These are phyloP conservation scores for Pseudopediastrum boryanum DNA, from an alignment of 139 green algal genomes.

Conservation along the genomic window DNA sequence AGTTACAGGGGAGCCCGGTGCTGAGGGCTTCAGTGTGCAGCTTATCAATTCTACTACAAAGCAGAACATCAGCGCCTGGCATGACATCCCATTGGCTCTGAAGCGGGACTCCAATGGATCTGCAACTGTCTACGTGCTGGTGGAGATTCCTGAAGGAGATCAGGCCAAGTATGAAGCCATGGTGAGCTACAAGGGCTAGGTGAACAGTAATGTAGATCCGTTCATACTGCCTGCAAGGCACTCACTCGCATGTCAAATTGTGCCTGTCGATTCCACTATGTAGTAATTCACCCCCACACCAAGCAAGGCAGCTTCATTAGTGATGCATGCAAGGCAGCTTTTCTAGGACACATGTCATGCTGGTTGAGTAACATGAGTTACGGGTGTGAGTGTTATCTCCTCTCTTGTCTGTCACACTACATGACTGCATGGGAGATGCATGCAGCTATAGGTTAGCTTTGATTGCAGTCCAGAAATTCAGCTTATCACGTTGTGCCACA, in stretches of 20 bases:
- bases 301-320: too few relatives aligned
- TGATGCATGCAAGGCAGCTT: too few relatives aligned
- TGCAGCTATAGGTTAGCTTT: too few relatives aligned
- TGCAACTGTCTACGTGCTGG: slow-evolving; percentile 1
- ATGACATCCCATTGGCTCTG: slow-evolving; percentile 15
- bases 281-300: too few relatives aligned
- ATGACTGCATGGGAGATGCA: too few relatives aligned
- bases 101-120: background rate
- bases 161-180: slow-evolving; percentile 24
- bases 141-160: slow-evolving; percentile 17
- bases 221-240: too few relatives aligned
- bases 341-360: background rate
- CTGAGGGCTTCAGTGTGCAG: background rate
- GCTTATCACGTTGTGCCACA: too few relatives aligned
- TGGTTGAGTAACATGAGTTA: background rate
- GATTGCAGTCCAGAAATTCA: too few relatives aligned
- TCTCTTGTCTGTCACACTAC: too few relatives aligned
- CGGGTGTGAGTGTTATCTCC: too few relatives aligned
- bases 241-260: too few relatives aligned
- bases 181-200: background rate
- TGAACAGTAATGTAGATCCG: background rate
- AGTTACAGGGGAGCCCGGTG: background rate
- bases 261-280: too few relatives aligned
- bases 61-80: slow-evolving; percentile 5
- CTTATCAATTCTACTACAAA: slow-evolving; percentile 9